A percentile compares a stretch with the other conserved stretches of the same genome.
These are phyloP conservation scores for Xylariaceae sp. DNA, from an alignment of 2,329 filamentous ascomycete genomes.

Conservation along the genomic window DNA sequence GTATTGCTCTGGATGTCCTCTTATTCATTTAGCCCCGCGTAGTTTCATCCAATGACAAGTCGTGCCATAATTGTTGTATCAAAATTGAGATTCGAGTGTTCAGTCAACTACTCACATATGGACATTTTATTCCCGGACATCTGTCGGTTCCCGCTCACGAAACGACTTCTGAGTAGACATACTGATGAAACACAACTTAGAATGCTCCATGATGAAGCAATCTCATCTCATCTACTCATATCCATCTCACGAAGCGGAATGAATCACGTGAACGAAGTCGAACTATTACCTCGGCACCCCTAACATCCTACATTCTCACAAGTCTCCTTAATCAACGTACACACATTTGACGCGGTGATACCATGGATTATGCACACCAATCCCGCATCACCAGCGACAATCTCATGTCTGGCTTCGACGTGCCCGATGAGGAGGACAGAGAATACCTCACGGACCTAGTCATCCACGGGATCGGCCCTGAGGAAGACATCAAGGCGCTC, in stretches of 20 bases:
- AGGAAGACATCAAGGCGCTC: conserved; percentile 28
- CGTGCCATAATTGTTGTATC: background rate
- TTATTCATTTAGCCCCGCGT: conserved; percentile 4
- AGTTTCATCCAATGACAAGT: background rate
- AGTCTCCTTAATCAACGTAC: no score
- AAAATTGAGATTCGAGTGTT: no score
- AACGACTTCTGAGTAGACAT: background rate
- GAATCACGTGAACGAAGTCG: background rate
- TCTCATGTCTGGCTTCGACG: conserved; percentile 33
- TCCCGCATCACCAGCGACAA: conserved; percentile 21
- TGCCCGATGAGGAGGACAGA: conserved; percentile 24
- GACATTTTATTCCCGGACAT: background rate
- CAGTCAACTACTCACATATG: no score
- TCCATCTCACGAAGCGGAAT: background rate
- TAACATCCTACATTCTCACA: no score
- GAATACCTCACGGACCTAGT: conserved; percentile 29
- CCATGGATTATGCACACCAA: background rate
- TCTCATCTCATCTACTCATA: background rate
- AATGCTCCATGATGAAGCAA: background rate
- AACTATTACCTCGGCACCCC: background rate
- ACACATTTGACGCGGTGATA: no score
- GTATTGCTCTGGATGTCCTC: background rate
- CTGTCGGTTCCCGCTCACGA: background rate
- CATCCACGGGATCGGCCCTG: conserved; percentile 22
- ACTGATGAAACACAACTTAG: background rate